Evolutionary conservation across 177 flowering plant species (phyloP).

Genomic region (Vitis hybrid): DNA sequence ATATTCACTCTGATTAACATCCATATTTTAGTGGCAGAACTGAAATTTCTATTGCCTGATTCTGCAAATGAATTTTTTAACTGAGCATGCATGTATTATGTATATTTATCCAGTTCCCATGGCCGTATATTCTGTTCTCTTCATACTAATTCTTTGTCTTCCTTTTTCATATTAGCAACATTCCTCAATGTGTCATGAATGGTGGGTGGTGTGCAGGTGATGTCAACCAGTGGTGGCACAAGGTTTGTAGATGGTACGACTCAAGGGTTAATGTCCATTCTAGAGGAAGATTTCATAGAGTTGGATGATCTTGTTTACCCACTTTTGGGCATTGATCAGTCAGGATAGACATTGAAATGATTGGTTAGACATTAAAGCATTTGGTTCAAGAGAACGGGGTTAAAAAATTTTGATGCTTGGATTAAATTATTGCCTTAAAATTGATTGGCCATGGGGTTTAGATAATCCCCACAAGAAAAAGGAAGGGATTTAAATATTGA

Average conservation of each 20-base stretch:
- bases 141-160: not conserved
- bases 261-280: conserved; percentile 21
- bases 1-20: too few relatives aligned
- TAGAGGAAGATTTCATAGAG: conserved; percentile 52
- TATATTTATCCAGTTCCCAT: not conserved
- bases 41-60: too few relatives aligned
- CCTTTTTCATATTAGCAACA: not conserved
- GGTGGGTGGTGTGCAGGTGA: conserved; percentile 27
- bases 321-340: conserved; percentile 23
- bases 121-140: not conserved
- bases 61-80: not conserved
- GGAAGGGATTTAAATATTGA: conserved; percentile 1
- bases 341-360: conserved; percentile 1
- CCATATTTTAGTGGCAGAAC: too few relatives aligned
- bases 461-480: not conserved
- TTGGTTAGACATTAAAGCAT: not conserved
- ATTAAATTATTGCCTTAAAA: conserved; percentile 2
- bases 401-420: not conserved
- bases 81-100: not conserved
- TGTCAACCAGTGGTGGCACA: conserved; percentile 4
- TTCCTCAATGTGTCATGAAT: not conserved
- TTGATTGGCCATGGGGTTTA: not conserved
- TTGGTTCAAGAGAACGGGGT: not conserved
- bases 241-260: conserved; percentile 11
- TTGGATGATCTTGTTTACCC: conserved; percentile 46